Evolutionary conservation across 1,284 basidiomycete species (phyloP), one percentile per base, ranked within the genome.

Genomic region (Microbotryum silenes-acaulis): DNA sequence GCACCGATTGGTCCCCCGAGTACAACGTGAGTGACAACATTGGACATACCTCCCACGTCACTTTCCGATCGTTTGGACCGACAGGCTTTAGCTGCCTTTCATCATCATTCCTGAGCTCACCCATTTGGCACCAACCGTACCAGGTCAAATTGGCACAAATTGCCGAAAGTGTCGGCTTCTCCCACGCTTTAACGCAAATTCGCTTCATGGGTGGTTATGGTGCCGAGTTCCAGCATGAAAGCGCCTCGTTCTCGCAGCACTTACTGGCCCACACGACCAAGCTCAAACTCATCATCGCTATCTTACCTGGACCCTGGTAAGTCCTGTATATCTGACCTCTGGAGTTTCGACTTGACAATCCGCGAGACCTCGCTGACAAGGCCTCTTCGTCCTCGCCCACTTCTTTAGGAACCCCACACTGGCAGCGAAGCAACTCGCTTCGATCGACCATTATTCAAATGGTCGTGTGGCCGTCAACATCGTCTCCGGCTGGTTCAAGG

Each of bases 401-500:
- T 42, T 21, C 10, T 10, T 16, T 33, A 56, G 54, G 50, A 62
- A 65, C 46, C 63, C 63, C 2, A 54, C 54, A 8, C 53, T 65
- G 29, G 61, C 63, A 8, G 63, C 63, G 29, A 65, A 65, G 51
- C 49, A 51, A 45, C 57, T 65, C 9, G 49, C 60, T 20, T 37
- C 33, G 25, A 65, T 65, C 27, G 56, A 65, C 42, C 37, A 27
- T 16, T 61, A 61, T 42, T 62, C 63, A 16, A 45, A 53, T 7
- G 54, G 55, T 3, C 63, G 63, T 8, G 53, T 62, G 10, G 60
- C 63, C 31, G 50, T 62, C 56, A 65, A 62, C 52, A 47, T 62
- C 25, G 63, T 65, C 25, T 62, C 60, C 14, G 63, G 63, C 8
- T 65, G 63, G 63, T 65, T 55, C 60, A 58, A 58, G 47, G 48